Evolutionary conservation across 2,329 filamentous ascomycete species (phyloP), one percentile per base, ranked within the genome.

Genomic region (Arthrobotrys conoides): DNA sequence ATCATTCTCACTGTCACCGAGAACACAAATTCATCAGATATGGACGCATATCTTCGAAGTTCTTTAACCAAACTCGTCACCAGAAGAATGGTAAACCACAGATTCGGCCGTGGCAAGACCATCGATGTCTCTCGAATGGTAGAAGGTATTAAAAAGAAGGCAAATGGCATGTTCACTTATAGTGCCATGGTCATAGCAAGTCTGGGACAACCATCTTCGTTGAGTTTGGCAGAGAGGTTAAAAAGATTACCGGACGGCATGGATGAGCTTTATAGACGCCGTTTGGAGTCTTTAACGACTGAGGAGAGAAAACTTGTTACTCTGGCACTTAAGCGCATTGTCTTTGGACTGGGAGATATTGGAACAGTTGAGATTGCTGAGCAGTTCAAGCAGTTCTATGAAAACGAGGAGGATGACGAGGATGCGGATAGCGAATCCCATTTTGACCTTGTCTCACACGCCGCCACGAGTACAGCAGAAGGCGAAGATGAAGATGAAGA

Each of bases 121-220:
- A 72, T 78, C 20, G 75, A 78, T 33, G 75, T 78, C 5, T 65
- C 63, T 12, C 61, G 68, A 41, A 78, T 78, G 68, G 68, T 78
- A 4, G 64, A 69, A 16, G 75, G 68, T 30, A 78, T 78, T 38
- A 78, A 78, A 44, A 78, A 72, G 75, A 78, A 78, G 24, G 75
- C 75, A 12, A 78, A 78, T 22, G 75, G 75, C 16, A 78, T 78
- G 75, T 78, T 78, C 24, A 78, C 75, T 0, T 78, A 78, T 18
- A 72, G 75, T 12, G 75, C 75, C 4, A 78, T 78, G 75, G 75
- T 78, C n/a, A 64, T 78, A 12, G 68, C 75, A 3, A 78, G 75
- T 53, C 64, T 78, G 48, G 75, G 75, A 2, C 75, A 78, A 33
- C 75, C 75, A 8, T 78, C 75, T 4, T 65, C 75, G 1, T 33